Evolutionary conservation across 139 green algal genomes (phyloP).

Genomic region (Chlamydomonas eustigma): DNA sequence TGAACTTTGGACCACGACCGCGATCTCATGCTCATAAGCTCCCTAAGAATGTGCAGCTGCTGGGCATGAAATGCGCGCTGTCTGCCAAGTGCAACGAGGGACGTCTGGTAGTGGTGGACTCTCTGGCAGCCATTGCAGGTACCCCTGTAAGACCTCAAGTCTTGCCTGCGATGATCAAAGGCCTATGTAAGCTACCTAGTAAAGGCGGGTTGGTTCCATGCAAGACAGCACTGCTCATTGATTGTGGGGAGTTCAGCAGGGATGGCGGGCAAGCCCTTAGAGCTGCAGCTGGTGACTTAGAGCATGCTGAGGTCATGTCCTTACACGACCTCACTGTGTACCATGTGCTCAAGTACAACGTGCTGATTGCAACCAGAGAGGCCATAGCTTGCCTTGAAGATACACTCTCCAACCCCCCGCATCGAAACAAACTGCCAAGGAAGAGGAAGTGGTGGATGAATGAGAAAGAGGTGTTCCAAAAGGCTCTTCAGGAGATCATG

Average conservation of each 20-base stretch:
- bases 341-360: constrained; percentile 74
- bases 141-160: neutral
- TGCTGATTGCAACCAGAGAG: constrained; percentile 64
- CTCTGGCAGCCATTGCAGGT: constrained; percentile 30
- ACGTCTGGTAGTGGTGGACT: constrained; percentile 71
- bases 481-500: too few species aligned
- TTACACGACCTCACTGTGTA: constrained; percentile 77
- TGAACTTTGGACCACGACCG: constrained; percentile 65
- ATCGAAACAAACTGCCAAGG: constrained; percentile 9
- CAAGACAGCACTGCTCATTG: constrained; percentile 25
- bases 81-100: constrained; percentile 75
- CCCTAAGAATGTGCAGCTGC: constrained; percentile 25
- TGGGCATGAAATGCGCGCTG: constrained; percentile 82
- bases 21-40: constrained; percentile 73
- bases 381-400: constrained; percentile 49
- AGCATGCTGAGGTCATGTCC: constrained; percentile 63
- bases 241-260: constrained; percentile 1
- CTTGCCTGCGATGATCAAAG: neutral
- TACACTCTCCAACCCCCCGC: constrained; percentile 35
- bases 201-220: constrained; percentile 17
- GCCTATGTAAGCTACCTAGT: neutral
- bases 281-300: constrained; percentile 30
- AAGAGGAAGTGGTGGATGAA: constrained; percentile 22
- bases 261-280: constrained; percentile 19
- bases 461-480: constrained; percentile 8